These are phyloP conservation scores for Trypanosoma grayi DNA, from an alignment of 208 protist genomes.

Conservation along the genomic window DNA sequence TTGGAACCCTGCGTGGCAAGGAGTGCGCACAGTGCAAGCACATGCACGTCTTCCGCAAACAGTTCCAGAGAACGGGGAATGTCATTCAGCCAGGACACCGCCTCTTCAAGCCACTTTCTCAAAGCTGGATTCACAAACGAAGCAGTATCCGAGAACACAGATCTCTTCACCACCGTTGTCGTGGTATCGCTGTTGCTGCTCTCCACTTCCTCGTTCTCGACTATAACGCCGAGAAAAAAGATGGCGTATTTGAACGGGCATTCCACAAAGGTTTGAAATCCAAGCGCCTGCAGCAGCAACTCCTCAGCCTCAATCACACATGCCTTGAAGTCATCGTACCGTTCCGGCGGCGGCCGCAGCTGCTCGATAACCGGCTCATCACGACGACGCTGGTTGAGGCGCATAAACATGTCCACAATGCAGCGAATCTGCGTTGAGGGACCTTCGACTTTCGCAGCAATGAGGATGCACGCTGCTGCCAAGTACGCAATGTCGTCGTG, in stretches of 20 bases:
- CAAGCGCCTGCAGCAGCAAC: slow-evolving; percentile 64
- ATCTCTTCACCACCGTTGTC: too few species aligned
- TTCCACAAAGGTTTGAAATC: slow-evolving; percentile 85
- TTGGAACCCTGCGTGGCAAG: slow-evolving; percentile 30
- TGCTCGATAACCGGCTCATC: slow-evolving; percentile 28
- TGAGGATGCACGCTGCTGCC: slow-evolving; percentile 72
- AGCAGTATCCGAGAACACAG: slow-evolving; percentile 1
- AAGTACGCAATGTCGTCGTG: slow-evolving; percentile 77
- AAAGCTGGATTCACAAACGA: slow-evolving; percentile 22
- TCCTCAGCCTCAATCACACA: slow-evolving; percentile 74
- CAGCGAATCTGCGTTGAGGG: slow-evolving; percentile 42
- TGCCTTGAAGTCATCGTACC: slow-evolving; percentile 68
- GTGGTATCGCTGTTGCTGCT: neutral
- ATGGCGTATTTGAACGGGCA: slow-evolving; percentile 74
- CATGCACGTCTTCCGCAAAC: slow-evolving; percentile 26
- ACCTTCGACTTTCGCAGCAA: slow-evolving; percentile 76
- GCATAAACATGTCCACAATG: slow-evolving; percentile 64
- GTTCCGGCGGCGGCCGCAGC: slow-evolving; percentile 21
- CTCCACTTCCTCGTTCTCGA: slow-evolving; percentile 8
- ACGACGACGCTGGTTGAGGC: slow-evolving; percentile 49
- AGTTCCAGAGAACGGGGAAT: slow-evolving; percentile 50
- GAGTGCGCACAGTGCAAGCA: slow-evolving; percentile 66
- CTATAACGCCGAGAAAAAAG: slow-evolving; percentile 58
- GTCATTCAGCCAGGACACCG: slow-evolving; percentile 72
- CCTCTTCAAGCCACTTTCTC: slow-evolving; percentile 48